Base-by-base conservation (phyloP, 768 basidiomycete genomes). In the Agrocybe pediades region DNA sequence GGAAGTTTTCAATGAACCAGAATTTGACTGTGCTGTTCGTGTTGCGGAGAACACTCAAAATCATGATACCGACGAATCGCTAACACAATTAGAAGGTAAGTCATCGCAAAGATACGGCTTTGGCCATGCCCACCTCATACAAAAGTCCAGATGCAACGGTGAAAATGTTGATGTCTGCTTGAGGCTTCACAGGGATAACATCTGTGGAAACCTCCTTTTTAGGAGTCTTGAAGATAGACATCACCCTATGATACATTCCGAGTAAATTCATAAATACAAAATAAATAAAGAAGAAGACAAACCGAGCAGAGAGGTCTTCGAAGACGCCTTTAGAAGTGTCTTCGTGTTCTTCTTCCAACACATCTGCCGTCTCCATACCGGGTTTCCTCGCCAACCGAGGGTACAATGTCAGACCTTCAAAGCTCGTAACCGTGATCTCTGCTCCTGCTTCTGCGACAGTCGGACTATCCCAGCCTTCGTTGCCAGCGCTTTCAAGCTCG, bases 1-100 rank as follows among this genome's bases (percentile, higher is more conserved):
- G 80, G 82, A 99, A 99, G 73, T 99, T 98, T 68, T 97, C 92
- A 58, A 99, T 98, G 72, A 98, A 98, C 97, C 97, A 98, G 74
- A 98, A 99, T 69, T 99, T 99, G 70, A 99, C 95, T 23, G 85
- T 89, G 63, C 88, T 90, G 17, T 94, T 86, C 16, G 97, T 98
- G 65, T 98, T 96, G 36, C 87, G 87, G 58, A 98, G 77, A 26
- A 99, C 97, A 61, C 94, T 96, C 29, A 98, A 78, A 52, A 98
- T 92, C 97, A 98, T 99, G 73, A 99, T 98, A 8, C 92, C 93
- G 0, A 87, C 95, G 71, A 99, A 98, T 15, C 97, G 87, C 94
- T 98, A 39, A 40, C n/a, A n/a, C 16, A 24, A 40, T 29, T 9
- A 24, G 30, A 8, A 23, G 44, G 6, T 17, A 6, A 41, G 29